A percentile compares a stretch with the other conserved stretches of the same genome.
These are phyloP conservation scores for Dryas octopetala DNA, from an alignment of 306 rosid species.

Conservation along the genomic window DNA sequence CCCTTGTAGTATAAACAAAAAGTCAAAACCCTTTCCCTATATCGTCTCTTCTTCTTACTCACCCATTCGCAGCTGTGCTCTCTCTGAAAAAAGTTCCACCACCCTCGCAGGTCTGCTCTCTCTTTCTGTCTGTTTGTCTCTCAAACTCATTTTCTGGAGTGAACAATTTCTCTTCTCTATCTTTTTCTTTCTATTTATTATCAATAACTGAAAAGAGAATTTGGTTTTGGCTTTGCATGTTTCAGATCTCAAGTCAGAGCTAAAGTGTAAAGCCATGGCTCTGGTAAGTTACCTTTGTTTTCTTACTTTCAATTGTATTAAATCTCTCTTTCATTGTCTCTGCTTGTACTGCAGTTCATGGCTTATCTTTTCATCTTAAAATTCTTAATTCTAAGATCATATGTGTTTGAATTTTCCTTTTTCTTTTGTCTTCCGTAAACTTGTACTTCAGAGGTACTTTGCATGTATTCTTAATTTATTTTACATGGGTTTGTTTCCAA, in stretches of 20 bases:
- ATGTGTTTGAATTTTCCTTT: neutral
- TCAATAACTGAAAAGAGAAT: neutral
- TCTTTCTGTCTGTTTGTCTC: neutral
- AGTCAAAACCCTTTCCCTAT: slow-evolving; percentile 32
- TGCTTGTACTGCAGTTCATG: neutral
- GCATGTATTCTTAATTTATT: neutral
- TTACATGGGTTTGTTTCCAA: neutral
- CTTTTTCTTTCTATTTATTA: neutral
- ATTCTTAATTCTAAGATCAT: neutral
- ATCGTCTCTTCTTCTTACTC: neutral
- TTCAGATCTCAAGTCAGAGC: slow-evolving; percentile 52
- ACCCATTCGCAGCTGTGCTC: neutral
- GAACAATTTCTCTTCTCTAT: too few species aligned
- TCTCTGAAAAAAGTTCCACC: slow-evolving; percentile 19
- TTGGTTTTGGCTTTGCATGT: slow-evolving; percentile 9
- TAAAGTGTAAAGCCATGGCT: slow-evolving; percentile 62
- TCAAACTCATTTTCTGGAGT: neutral
- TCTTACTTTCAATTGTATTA: neutral
- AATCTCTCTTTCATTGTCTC: neutral
- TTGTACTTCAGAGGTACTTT: too few species aligned
- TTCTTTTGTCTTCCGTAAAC: neutral
- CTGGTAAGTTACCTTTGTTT: slow-evolving; percentile 47
- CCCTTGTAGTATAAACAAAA: neutral
- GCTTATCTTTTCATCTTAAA: neutral
- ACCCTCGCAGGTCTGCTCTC: slow-evolving; percentile 13